phyloP scores from a whole-genome alignment of 257 asterid species.

The Leonotis leonurus region DNA sequence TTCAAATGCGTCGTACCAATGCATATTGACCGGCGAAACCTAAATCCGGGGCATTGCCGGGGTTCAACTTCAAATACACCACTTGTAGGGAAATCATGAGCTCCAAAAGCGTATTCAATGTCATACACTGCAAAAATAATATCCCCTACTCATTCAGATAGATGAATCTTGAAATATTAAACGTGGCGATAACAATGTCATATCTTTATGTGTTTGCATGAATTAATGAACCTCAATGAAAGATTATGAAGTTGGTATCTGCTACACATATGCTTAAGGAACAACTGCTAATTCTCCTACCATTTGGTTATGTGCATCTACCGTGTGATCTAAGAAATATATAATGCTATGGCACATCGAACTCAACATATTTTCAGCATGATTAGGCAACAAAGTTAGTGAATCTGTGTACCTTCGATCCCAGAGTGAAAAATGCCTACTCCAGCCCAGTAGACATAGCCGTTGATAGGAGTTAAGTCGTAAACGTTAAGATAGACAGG shows the following conservation, averaged over 20 bases:
- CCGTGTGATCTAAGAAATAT: too few relatives aligned
- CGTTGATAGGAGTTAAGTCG: conserved; percentile 65
- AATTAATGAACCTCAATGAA: too few relatives aligned
- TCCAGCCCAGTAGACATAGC: conserved; percentile 86
- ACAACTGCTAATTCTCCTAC: too few relatives aligned
- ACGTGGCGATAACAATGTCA: too few relatives aligned
- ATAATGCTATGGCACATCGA: too few relatives aligned
- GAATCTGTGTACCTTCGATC: conserved; percentile 56
- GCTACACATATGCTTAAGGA: too few relatives aligned
- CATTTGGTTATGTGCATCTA: too few relatives aligned
- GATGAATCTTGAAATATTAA: too few relatives aligned
- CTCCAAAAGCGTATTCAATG: conserved; percentile 81
- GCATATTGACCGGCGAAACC: conserved; percentile 63
- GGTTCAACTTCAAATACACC: conserved; percentile 89
- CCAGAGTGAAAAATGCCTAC: conserved; percentile 86
- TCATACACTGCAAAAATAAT: conserved; percentile 50
- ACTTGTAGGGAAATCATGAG: conserved; percentile 64
- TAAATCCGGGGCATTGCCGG: conserved; percentile 77
- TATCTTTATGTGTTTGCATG: background rate
- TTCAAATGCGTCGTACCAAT: conserved; percentile 63
- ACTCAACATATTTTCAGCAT: too few relatives aligned
- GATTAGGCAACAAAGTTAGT: conserved; percentile 13
- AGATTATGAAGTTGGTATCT: too few relatives aligned
- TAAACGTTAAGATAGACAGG: conserved; percentile 81
- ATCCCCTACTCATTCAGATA: too few relatives aligned